Percentiles rank a stretch among this genome's conserved stretches.
Conservation (phyloP, 768 basidiomycete genomes). For the Lentinula guzmanii region DNA sequence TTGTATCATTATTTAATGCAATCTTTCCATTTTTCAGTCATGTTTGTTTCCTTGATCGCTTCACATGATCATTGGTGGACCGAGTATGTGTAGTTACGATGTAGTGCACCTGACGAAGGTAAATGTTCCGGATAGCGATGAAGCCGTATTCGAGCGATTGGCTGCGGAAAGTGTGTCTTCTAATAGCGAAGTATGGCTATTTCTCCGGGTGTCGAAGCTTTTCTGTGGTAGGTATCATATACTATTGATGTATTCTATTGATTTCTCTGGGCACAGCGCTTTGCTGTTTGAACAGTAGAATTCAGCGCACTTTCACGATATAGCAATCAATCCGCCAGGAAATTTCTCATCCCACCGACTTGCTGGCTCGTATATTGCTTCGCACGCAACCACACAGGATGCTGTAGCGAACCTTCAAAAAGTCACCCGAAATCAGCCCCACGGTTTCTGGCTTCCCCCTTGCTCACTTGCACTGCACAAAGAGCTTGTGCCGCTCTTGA, state of each 20-base stretch:
- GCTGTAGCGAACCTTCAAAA: neutral
- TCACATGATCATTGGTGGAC: neutral
- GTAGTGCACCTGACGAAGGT: neutral
- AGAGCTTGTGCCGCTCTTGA: neutral
- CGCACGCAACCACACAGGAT: neutral
- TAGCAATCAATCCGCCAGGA: neutral
- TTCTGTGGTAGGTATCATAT: neutral
- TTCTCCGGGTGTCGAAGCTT: neutral
- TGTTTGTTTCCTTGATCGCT: neutral
- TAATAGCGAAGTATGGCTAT: neutral
- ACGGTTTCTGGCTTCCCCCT: neutral
- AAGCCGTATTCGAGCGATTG: neutral
- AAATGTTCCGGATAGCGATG: neutral
- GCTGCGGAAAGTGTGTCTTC: neutral
- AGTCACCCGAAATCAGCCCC: neutral
- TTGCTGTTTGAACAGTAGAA: neutral
- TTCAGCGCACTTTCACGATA: neutral
- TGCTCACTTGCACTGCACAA: neutral
- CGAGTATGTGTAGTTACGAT: neutral
- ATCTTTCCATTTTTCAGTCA: neutral
- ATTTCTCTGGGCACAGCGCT: neutral
- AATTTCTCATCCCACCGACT: neutral
- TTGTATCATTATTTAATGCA: slow-evolving; percentile 3
- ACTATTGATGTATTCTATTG: neutral
- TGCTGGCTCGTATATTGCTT: neutral